Evolutionary conservation across 1,284 basidiomycete genomes (phyloP).

Genomic region (Pascua guehoae): DNA sequence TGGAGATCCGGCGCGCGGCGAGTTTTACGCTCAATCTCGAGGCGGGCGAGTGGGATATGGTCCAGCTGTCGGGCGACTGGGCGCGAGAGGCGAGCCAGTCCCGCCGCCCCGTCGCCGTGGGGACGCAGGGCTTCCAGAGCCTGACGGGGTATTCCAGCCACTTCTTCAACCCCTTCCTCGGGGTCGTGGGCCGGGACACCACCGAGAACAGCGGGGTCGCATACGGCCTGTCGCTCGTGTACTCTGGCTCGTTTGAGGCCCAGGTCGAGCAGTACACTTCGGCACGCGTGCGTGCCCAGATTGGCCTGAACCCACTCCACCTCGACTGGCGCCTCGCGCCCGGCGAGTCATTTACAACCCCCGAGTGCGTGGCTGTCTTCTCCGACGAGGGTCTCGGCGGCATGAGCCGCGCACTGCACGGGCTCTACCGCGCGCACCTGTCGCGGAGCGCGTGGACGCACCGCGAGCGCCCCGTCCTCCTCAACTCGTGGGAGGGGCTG

Average conservation of each 20-base stretch:
- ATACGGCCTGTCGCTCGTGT: slow-evolving; percentile 31
- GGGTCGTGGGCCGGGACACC: slow-evolving; percentile 20
- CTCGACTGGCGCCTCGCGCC: slow-evolving; percentile 23
- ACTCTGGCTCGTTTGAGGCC: slow-evolving; percentile 25
- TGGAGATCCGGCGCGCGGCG: slow-evolving; percentile 20
- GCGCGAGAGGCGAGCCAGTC: slow-evolving; percentile 21
- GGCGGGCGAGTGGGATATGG: slow-evolving; percentile 24
- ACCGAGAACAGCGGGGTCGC: slow-evolving; percentile 23
- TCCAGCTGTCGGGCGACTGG: slow-evolving; percentile 30
- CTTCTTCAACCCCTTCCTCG: slow-evolving; percentile 34
- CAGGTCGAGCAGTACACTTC: slow-evolving; percentile 22
- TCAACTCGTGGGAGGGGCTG: slow-evolving; percentile 41
- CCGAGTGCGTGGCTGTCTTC: slow-evolving; percentile 32
- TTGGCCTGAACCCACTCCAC: slow-evolving; percentile 35
- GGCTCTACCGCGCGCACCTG: slow-evolving; percentile 30
- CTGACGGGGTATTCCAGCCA: slow-evolving; percentile 31
- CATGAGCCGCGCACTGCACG: slow-evolving; percentile 27
- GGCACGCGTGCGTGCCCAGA: slow-evolving; percentile 19
- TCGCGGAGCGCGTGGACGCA: slow-evolving; percentile 13
- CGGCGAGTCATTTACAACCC: slow-evolving; percentile 26
- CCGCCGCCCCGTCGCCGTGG: slow-evolving; percentile 21
- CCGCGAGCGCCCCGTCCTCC: slow-evolving; percentile 23
- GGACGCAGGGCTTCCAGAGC: slow-evolving; percentile 30
- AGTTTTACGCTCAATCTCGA: slow-evolving; percentile 27
- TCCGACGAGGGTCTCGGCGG: slow-evolving; percentile 25